These are phyloP conservation scores for Rhodotorula taiwanensis DNA, from an alignment of 768 basidiomycete genomes.

Conservation along the genomic window DNA sequence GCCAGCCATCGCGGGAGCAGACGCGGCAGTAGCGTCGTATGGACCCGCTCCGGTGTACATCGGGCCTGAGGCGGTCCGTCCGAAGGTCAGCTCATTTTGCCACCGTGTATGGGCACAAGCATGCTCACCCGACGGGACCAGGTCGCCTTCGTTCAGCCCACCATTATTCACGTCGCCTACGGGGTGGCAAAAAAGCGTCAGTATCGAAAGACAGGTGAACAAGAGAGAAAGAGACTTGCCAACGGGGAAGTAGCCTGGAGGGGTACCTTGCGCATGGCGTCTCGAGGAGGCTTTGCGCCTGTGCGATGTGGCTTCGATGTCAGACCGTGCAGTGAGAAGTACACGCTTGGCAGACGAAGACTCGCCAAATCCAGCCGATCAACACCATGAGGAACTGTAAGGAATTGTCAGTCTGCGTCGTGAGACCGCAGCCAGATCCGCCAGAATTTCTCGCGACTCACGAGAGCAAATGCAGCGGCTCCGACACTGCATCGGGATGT, in stretches of 20 bases:
- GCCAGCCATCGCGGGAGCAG: background rate
- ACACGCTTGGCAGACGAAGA: too few species aligned
- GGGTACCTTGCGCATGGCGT: background rate
- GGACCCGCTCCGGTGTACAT: background rate
- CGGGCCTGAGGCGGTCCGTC: background rate
- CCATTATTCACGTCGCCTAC: background rate
- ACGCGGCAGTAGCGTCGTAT: background rate
- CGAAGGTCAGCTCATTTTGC: background rate
- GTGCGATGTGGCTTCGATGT: too few species aligned
- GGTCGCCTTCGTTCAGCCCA: background rate
- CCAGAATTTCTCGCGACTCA: background rate
- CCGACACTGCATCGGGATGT: slow-evolving; percentile 2
- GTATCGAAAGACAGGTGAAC: background rate
- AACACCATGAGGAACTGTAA: slow-evolving; percentile 22
- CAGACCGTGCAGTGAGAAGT: background rate
- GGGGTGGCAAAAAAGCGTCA: background rate
- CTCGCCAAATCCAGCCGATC: slow-evolving; percentile 21
- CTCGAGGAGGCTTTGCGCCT: slow-evolving; percentile 1
- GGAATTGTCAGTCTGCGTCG: background rate
- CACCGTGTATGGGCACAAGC: background rate
- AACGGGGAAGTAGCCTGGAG: background rate
- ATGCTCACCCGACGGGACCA: background rate
- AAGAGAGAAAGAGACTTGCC: background rate
- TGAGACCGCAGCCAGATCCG: too few species aligned
- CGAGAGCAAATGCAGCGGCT: background rate